Conservation (phyloP, 2,329 filamentous ascomycete genomes). For the Paecilomyces niveus region DNA sequence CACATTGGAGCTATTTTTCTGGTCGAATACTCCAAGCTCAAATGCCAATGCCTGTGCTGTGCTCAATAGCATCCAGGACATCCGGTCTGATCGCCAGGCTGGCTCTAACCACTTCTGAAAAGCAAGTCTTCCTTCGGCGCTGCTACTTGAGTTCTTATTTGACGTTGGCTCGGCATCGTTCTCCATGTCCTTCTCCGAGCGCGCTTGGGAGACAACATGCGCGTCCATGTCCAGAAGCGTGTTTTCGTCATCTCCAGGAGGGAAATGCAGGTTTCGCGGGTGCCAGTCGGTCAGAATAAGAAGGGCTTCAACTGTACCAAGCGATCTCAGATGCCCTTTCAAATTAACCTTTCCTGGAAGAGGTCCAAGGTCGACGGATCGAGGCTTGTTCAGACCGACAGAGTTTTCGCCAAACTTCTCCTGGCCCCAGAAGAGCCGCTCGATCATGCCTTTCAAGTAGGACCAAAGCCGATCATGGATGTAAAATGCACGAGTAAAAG, state of each 20-base stretch:
- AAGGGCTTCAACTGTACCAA: slow-evolving; percentile 90
- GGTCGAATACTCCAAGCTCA: slow-evolving; percentile 91
- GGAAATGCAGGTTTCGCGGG: slow-evolving; percentile 88
- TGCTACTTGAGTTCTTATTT: slow-evolving; percentile 44
- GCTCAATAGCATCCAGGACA: slow-evolving; percentile 97
- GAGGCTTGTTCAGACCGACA: slow-evolving; percentile 54
- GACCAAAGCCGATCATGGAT: slow-evolving; percentile 96
- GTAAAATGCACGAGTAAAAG: slow-evolving; percentile 74
- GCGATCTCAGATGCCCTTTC: slow-evolving; percentile 73
- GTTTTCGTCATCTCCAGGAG: slow-evolving; percentile 61
- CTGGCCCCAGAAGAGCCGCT: slow-evolving; percentile 89
- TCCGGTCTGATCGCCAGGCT: slow-evolving; percentile 86
- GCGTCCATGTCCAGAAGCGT: slow-evolving; percentile 63
- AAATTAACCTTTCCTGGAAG: slow-evolving; percentile 44
- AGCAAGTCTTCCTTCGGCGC: slow-evolving; percentile 70
- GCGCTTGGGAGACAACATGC: slow-evolving; percentile 59
- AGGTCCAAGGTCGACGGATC: slow-evolving; percentile 59
- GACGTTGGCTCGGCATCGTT: slow-evolving; percentile 33
- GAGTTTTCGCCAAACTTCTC: slow-evolving; percentile 82
- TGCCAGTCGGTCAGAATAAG: slow-evolving; percentile 97
- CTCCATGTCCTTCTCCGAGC: slow-evolving; percentile 42
- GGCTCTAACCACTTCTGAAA: slow-evolving; percentile 95
- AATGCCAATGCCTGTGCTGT: slow-evolving; percentile 85
- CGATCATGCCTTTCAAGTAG: slow-evolving; percentile 90
- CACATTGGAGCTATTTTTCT: slow-evolving; percentile 64